These are phyloP conservation scores for Cylindrodendrum hubeiense DNA, from an alignment of 2,329 filamentous ascomycete species.

Conservation along the genomic window DNA sequence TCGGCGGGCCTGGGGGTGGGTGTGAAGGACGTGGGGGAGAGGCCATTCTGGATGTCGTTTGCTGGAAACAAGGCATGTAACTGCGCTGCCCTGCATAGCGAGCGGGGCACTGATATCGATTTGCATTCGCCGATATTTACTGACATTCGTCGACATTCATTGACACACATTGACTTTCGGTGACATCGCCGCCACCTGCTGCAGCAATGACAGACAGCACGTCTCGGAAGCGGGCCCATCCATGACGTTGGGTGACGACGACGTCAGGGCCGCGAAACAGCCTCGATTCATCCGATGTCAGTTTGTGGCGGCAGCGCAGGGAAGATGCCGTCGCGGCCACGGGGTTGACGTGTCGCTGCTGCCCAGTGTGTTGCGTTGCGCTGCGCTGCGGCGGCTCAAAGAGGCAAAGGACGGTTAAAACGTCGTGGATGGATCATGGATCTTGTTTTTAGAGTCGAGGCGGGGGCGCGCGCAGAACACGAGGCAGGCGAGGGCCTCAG, in stretches of 20 bases:
- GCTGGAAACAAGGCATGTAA: background rate
- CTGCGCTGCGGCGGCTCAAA: background rate
- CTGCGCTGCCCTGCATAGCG: background rate
- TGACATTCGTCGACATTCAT: background rate
- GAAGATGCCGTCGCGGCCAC: background rate
- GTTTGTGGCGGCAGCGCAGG: no score
- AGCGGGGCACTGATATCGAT: background rate
- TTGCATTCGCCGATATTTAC: background rate
- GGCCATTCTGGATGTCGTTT: background rate
- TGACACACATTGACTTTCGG: background rate
- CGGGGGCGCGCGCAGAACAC: background rate
- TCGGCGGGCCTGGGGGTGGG: no score
- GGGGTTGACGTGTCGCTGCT: background rate
- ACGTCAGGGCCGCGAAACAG: no score
- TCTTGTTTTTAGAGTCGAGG: background rate
- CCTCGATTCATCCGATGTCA: no score
- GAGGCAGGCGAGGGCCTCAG: conserved; percentile 4
- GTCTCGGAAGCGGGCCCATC: no score
- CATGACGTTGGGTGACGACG: no score
- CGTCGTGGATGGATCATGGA: conserved; percentile 20
- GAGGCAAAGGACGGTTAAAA: conserved; percentile 7
- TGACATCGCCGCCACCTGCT: no score
- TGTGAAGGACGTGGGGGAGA: background rate
- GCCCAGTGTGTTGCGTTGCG: background rate
- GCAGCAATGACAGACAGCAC: no score